Percentiles rank a stretch among this genome's conserved stretches.
Conservation (phyloP, 495 filamentous ascomycete genomes). For the Saxophila tyrrhenica region DNA sequence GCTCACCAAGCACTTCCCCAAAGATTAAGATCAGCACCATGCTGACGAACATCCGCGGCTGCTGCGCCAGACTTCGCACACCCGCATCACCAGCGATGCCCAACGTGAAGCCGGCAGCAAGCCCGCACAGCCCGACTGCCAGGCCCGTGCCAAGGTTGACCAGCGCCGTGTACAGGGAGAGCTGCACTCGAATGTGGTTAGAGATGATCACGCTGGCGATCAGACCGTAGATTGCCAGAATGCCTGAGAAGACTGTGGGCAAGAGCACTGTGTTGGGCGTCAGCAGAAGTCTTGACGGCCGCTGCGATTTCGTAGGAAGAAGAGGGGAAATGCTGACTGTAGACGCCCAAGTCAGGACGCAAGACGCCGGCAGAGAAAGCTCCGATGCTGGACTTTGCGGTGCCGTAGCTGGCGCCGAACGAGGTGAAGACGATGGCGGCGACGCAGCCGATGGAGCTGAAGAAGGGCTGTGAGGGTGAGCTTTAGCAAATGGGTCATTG, state of each 20-base stretch:
- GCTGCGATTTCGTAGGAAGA: too few species aligned
- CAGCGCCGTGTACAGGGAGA: neutral
- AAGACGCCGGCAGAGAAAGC: constrained; percentile 22
- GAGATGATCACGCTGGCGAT: neutral
- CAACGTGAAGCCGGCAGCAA: neutral
- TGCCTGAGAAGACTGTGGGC: neutral
- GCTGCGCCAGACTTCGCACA: neutral
- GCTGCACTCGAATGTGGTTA: neutral
- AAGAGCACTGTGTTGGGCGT: neutral
- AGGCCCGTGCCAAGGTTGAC: neutral
- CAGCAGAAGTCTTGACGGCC: too few species aligned
- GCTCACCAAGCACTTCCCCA: neutral
- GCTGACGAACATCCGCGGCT: neutral
- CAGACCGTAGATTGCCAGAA: neutral
- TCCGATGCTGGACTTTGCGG: constrained; percentile 32
- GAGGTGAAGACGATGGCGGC: constrained; percentile 15
- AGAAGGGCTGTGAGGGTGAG: constrained; percentile 30
- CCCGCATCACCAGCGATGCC: neutral
- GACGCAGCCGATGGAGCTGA: constrained; percentile 39
- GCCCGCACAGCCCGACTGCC: neutral
- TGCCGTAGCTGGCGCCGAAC: constrained; percentile 10
- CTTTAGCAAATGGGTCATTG: neutral
- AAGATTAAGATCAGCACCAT: constrained; percentile 12
- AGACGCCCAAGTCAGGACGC: neutral
- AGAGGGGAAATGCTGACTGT: neutral